Evolutionary conservation across 176 grass and related monocot genomes (phyloP), one percentile per base, ranked within the genome.

Genomic region (Alloteropsis semialata): DNA sequence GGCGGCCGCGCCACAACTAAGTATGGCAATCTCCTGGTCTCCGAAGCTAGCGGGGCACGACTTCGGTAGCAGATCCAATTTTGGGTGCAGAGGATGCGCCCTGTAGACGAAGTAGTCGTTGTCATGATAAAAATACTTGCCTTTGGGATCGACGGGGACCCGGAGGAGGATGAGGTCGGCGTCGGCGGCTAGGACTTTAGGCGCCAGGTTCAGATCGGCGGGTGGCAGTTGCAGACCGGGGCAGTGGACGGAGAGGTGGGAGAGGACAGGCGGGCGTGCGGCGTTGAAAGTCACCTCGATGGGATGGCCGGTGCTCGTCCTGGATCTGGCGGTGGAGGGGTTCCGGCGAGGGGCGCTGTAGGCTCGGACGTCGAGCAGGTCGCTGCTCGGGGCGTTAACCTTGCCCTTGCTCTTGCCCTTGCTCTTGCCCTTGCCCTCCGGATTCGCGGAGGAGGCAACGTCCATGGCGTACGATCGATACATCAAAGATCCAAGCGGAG

Each of bases 1-100:
- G 49, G 17, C 21, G 21, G 6, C 51, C 0, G 1, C 51, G 21
- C 21, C 21, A 11, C 30, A 57, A 10, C 72, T 24, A 11, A 75
- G 30, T 38, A 58, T 36, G 51, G 51, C 73, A 7, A 76, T 10
- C 5, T 39, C 21, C 1, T 38, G 0, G 12, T 76, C 73, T 39
- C 2, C 19, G 6, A 75, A 41, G 50, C 0, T 0, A 25, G 5
- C 0, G 33, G 0, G 5, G n/a, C 2, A 1, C 3, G 21, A 21
- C 8, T n/a, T 25, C 10, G 73, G 73, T 10, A 76, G 50, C 50
- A 38, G 19, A 9, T 58, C 21, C 51, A 76, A 34, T 13, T 5
- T 33, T 5, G 69, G 44, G 16, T 8, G 27, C 18, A 25, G 22
- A 38, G 18, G n/a, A 22, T 58, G 21, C 13, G 9, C 7, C 54